These are phyloP conservation scores for Austroboletus festivus DNA, from an alignment of 768 basidiomycete species.

Conservation along the genomic window DNA sequence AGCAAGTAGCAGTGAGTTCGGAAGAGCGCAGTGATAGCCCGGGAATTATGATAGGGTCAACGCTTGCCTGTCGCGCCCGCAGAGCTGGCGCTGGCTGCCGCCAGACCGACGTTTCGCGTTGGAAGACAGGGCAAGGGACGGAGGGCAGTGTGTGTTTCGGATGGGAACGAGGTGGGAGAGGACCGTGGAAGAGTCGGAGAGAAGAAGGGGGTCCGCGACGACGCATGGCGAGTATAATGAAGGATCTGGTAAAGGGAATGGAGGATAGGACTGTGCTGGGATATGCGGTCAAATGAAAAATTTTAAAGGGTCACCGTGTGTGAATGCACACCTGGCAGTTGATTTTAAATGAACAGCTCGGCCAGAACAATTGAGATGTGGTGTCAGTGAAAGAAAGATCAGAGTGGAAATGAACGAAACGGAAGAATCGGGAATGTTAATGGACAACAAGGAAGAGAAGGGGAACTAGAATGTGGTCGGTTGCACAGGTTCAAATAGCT, in stretches of 20 bases:
- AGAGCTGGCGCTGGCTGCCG: constrained; percentile 19
- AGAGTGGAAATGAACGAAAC: too few relatives aligned
- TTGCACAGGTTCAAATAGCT: background rate
- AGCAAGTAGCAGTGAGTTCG: constrained; percentile 17
- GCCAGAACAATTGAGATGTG: too few relatives aligned
- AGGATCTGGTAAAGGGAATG: too few relatives aligned
- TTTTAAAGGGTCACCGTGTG: too few relatives aligned
- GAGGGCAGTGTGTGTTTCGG: constrained; percentile 68
- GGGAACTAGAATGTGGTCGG: too few relatives aligned
- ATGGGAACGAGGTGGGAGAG: constrained; percentile 55
- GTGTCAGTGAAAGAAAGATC: too few relatives aligned
- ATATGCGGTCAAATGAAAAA: too few relatives aligned
- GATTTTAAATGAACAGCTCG: too few relatives aligned
- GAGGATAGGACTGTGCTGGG: too few relatives aligned
- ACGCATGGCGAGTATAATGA: constrained; percentile 51
- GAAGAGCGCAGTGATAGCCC: constrained; percentile 26
- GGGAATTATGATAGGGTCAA: constrained; percentile 10
- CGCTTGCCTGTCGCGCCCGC: constrained; percentile 11
- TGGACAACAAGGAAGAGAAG: too few relatives aligned
- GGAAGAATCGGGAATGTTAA: too few relatives aligned
- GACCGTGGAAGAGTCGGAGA: constrained; percentile 59
- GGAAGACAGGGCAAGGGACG: constrained; percentile 54
- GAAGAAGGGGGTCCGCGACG: constrained; percentile 68
- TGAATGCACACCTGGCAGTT: too few relatives aligned
- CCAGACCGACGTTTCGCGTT: constrained; percentile 30